Conservation (phyloP, 2,329 filamentous ascomycete species). For the Cryoendolithus antarcticus region DNA sequence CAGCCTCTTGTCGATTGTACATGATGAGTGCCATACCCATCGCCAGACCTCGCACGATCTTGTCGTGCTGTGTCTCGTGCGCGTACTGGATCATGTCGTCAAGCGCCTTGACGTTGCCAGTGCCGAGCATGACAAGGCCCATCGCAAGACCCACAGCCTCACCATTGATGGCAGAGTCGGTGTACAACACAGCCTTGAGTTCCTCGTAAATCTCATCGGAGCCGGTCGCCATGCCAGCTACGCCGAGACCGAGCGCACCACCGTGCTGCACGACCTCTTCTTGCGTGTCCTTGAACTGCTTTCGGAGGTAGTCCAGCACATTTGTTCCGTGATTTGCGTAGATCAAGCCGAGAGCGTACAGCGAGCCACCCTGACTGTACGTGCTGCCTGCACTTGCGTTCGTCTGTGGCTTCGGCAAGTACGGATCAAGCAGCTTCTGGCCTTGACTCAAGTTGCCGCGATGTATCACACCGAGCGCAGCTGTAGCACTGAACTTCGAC, state of each 20-base stretch:
- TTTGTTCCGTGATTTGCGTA: constrained; percentile 95
- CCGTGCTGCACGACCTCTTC: constrained; percentile 96
- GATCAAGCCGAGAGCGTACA: constrained; percentile 91
- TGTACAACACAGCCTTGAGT: constrained; percentile 76
- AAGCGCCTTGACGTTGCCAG: constrained; percentile 84
- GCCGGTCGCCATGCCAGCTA: constrained; percentile 94
- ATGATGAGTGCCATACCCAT: constrained; percentile 97
- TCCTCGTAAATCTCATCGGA: constrained; percentile 84
- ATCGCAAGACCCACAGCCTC: constrained; percentile 92
- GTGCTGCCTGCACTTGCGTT: constrained; percentile 65
- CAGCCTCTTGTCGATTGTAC: constrained; percentile 89
- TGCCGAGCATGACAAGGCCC: constrained; percentile 96
- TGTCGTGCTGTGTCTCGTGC: constrained; percentile 96
- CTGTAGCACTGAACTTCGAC: constrained; percentile 98
- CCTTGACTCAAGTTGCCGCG: constrained; percentile 89
- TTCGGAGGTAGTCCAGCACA: constrained; percentile 67
- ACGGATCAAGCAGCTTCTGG: constrained; percentile 84
- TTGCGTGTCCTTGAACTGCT: constrained; percentile 60
- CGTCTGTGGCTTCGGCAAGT: constrained; percentile 67
- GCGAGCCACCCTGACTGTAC: constrained; percentile 89
- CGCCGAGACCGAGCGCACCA: constrained; percentile 85
- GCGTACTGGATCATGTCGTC: constrained; percentile 97
- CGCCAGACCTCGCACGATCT: constrained; percentile 90
- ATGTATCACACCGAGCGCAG: constrained; percentile 91
- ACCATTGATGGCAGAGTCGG: constrained; percentile 90